Conservation (phyloP, 2,329 filamentous ascomycete genomes). For the Kalmusia sp. region DNA sequence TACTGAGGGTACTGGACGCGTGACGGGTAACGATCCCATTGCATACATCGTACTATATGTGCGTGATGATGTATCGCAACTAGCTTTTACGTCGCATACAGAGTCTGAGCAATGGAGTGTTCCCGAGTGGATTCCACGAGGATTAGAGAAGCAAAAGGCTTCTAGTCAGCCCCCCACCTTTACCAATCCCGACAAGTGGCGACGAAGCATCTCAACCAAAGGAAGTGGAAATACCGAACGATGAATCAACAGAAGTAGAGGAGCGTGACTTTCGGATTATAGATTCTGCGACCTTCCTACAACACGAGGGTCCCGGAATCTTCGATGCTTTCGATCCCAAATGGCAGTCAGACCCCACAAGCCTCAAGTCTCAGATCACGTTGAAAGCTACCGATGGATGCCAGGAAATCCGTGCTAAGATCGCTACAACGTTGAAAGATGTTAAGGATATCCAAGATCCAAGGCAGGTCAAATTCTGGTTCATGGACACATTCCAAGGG, state of each 20-base stretch:
- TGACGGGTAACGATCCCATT: conserved; percentile 55
- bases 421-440: conserved; percentile 22
- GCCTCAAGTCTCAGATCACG: conserved; percentile 27
- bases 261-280: conserved; percentile 39
- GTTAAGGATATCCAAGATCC: conserved; percentile 41
- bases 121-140: conserved; percentile 46
- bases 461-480: conserved; percentile 51
- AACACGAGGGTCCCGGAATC: conserved; percentile 46
- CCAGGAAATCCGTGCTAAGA: conserved; percentile 38
- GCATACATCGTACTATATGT: conserved; percentile 65
- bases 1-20: conserved; percentile 43
- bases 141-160: conserved; percentile 34
- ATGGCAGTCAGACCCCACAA: conserved; percentile 21
- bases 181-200: conserved; percentile 11
- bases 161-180: conserved; percentile 18
- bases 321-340: conserved; percentile 42
- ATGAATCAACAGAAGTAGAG: conserved; percentile 13
- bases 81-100: conserved; percentile 49
- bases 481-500: conserved; percentile 41
- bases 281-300: conserved; percentile 39
- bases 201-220: conserved; percentile 13
- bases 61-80: conserved; percentile 54
- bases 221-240: conserved; percentile 10
- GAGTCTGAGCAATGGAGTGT: conserved; percentile 57
- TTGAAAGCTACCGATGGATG: conserved; percentile 33